Evolutionary conservation across 1,139 yeast genomes (phyloP), one percentile per base, ranked within the genome.

Genomic region (Kodamaea ohmeri): DNA sequence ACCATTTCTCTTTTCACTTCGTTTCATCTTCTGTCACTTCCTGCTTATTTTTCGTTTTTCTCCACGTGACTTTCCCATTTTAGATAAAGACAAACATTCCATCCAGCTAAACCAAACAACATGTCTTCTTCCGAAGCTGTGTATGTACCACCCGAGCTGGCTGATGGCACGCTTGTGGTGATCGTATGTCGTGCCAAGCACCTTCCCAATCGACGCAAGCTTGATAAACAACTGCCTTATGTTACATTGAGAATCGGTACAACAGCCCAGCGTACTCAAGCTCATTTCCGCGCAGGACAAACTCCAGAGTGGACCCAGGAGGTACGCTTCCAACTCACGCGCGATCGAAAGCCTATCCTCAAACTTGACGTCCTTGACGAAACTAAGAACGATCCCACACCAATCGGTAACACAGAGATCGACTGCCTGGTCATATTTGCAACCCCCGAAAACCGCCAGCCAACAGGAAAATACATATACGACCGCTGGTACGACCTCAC

Each of bases 161-260:
- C 76, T 2, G 73, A 69, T 34, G 76, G 76, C 5, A 69, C 75
- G 1, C 53, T 71, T 24, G 70, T 71, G 13, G 60, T 71, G 15
- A 64, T 70, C 40, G 73, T 71, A 7, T 69, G 73, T 38, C 59
- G 80, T 40, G 87, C 83, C 2, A 77, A 76, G 50, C 92, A 89
- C 55, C 71, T 89, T 32, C 94, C 95, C 12, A 90, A 89, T 58
- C 65, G 90, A 44, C 69, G 92, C 31, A 85, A 82, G 41, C 65
- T 88, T 26, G 96, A 92, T 49, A 89, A 89, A 52, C 97, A 89
- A 60, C 83, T 87, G 45, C 97, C 96, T 0, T 88, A 85, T 60
- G 83, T 87, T 36, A 78, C 90, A 9, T 72, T 86, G 12, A 66
- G 97, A 41, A 70, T 89, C 3, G 95, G 90, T n/a, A 84, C 86